phyloP scores from a whole-genome alignment of 2,329 filamentous ascomycete genomes.

The Pseudofabraea citricarpa region DNA sequence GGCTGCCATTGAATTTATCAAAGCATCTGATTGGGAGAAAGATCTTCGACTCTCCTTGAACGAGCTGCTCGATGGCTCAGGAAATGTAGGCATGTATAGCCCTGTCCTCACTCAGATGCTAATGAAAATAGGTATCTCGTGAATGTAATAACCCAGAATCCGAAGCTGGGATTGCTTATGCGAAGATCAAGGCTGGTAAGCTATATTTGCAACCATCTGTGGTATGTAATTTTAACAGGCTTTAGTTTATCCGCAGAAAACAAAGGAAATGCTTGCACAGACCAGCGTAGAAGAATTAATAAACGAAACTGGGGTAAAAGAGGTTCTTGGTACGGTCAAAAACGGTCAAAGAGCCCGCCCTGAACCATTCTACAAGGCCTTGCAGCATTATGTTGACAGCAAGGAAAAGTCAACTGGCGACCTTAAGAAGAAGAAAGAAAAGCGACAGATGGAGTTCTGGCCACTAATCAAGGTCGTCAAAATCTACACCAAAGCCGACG shows the following conservation, averaged over 20 bases:
- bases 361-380: constrained; percentile 14
- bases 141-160: constrained; percentile 15
- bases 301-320: constrained; percentile 7
- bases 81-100: constrained; percentile 28
- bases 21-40: constrained; percentile 15
- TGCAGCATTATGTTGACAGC: constrained; percentile 20
- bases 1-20: constrained; percentile 34
- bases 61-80: constrained; percentile 12
- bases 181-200: constrained; percentile 41
- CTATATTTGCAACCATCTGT: background rate
- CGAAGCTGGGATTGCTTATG: constrained; percentile 39
- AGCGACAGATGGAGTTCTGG: constrained; percentile 33
- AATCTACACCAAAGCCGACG: constrained; percentile 40
- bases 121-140: constrained; percentile 17
- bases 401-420: constrained; percentile 25
- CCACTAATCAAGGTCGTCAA: constrained; percentile 33
- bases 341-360: constrained; percentile 11
- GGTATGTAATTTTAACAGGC: constrained; percentile 34
- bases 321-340: constrained; percentile 15
- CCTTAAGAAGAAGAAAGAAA: constrained; percentile 35
- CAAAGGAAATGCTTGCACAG: constrained; percentile 30
- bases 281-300: constrained; percentile 19
- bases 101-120: constrained; percentile 35
- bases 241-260: constrained; percentile 39
- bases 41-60: constrained; percentile 12